Evolutionary conservation across 2,329 filamentous ascomycete genomes (phyloP), one percentile per base, ranked within the genome.

Genomic region (Aureobasidium melanogenum): DNA sequence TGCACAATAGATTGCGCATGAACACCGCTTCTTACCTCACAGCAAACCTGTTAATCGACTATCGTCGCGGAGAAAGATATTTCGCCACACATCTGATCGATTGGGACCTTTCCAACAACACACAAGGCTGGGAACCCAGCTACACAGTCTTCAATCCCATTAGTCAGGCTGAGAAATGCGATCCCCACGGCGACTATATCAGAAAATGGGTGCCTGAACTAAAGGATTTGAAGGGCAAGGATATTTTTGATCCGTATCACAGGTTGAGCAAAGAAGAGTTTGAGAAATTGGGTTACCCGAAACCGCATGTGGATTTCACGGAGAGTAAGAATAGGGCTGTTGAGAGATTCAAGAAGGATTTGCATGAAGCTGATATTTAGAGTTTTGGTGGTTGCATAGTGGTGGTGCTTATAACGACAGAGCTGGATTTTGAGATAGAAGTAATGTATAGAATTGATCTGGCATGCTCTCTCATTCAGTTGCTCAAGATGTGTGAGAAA

Each of bases 1-100:
- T 82, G 79, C 79, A 82, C 63, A 81, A 81, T 60, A 74, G 79
- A 0, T 67, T 78, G 12, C 74, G 79, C 34, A 82, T 81, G 79
- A 80, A 80, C 52, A 75, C 77, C 0, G 73, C 73, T 0, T 74
- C 70, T 5, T 82, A 80, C 63, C 67, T 82, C 8, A 75, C 76
- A 41, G 79, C 74, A 47, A 80, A 81, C 58, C 60, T 81, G 10
- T 71, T 81, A 1, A 70, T 82, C 57, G 77, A 81, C 64, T 81
- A 80, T 61, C 72, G 79, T 2, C 67, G 74, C 2, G 79, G 79
- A 12, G 79, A 82, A 67, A 69, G 78, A 1, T 82, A 79, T 62
- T 81, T 81, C 63, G 79, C 78, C 1, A 77, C 80, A 64, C 77
- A 76, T 2, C 67, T 82, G 30, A 72, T 79, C 36, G 77, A 80